Base-by-base conservation (phyloP, 345 rosid genomes). In the Lumnitzera littorea region DNA sequence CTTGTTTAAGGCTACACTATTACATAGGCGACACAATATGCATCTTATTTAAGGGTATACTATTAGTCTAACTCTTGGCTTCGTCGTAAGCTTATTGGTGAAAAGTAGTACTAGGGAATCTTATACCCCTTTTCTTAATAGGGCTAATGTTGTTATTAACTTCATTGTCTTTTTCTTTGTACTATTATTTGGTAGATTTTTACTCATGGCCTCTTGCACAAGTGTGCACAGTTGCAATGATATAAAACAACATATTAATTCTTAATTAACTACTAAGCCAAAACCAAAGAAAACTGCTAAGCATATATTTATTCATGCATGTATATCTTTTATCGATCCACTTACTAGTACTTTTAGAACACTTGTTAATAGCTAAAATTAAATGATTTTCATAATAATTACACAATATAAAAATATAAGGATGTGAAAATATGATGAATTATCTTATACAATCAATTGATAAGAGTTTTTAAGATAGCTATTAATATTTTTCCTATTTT, bases 81-180 rank as follows among this genome's bases (percentile, higher is more conserved):
- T 36, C 43, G 9, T 36, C 43, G 43, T 36, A 36, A 9, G 9
- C 43, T 36, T 36, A 36, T 36, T 36, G 43, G 43, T 4, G 43
- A 36, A 36, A 36, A 36, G 43, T 36, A 36, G 43, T 7, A 36
- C 43, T 36, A 36, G 43, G 73, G 76, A 70, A 76, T 76, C 74
- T 66, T 48, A 59, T 20, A 61, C 50, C 61, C 61, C 49, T 66
- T 58, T 58, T 50, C 64, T 63, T 56, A 52, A 48, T 27, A 27
- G 62, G 50, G 50, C 51, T 8, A 50, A 41, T 25, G 53, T 41
- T 56, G 50, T 11, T 46, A 56, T 27, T 61, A 14, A 46, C 55
- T 66, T 56, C 58, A 60, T 63, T 53, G 72, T 74, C 76, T 70
- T 73, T 70, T 56, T 29, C 72, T 63, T 68, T 61, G 80, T 65